A percentile compares a stretch with the other conserved stretches of the same genome.
These are phyloP conservation scores for Melaleuca quinquenervia DNA, from an alignment of 345 rosid genomes.

Conservation along the genomic window DNA sequence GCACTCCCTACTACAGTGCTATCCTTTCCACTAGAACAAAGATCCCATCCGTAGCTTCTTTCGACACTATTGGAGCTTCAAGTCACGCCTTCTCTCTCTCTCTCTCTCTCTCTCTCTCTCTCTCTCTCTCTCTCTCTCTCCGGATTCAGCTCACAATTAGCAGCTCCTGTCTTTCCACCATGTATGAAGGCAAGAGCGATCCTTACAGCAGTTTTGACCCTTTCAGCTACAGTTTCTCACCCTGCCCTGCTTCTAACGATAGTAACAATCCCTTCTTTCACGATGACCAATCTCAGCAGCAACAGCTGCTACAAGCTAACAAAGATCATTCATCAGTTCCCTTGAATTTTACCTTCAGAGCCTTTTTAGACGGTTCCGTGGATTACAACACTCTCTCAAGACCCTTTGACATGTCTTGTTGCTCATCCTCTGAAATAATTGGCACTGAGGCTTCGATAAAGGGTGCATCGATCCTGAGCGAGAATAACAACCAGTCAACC, in stretches of 20 bases:
- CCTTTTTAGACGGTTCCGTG: conserved; percentile 14
- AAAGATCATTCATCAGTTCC: not conserved
- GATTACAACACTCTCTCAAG: not conserved
- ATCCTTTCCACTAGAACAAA: not conserved
- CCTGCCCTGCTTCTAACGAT: not conserved
- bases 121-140: not conserved
- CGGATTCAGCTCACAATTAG: not conserved
- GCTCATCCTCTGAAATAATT: conserved; percentile 27
- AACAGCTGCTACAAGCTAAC: not conserved
- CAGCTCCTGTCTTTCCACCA: not conserved
- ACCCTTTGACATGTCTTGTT: conserved; percentile 21
- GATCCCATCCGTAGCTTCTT: not conserved
- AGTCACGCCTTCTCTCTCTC: not conserved
- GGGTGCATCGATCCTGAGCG: not conserved
- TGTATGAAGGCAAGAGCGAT: conserved; percentile 20
- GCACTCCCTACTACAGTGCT: not conserved
- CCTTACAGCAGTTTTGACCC: conserved; percentile 14
- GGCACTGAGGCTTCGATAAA: not conserved
- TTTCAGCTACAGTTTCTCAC: conserved; percentile 7
- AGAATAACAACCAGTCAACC: conserved; percentile 11
- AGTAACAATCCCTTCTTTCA: conserved; percentile 6
- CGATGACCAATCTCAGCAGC: not conserved
- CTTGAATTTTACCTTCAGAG: conserved; percentile 23
- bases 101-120: not conserved
- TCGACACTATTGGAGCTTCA: not conserved